phyloP scores from a whole-genome alignment of 2,329 filamentous ascomycete species.

The Alternaria sp. region DNA sequence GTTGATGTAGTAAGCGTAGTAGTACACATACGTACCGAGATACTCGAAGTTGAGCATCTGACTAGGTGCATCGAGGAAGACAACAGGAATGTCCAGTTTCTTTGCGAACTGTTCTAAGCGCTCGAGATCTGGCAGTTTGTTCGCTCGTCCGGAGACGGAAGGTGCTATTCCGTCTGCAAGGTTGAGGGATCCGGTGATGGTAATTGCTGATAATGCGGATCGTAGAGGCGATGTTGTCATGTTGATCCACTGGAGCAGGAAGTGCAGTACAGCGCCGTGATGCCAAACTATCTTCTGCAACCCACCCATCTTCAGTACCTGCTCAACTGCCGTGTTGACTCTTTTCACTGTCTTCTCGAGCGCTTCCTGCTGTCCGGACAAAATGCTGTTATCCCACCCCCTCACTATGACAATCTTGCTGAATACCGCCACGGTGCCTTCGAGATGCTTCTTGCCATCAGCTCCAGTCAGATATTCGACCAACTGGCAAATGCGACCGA shows the following conservation, averaged over 20 bases:
- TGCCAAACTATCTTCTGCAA: constrained; percentile 42
- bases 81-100: constrained; percentile 31
- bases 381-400: constrained; percentile 30
- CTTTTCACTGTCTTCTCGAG: constrained; percentile 26
- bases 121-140: constrained; percentile 29
- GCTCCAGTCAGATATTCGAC: constrained; percentile 32
- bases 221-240: constrained; percentile 32
- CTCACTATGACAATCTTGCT: constrained; percentile 37
- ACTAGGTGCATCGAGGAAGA: constrained; percentile 36
- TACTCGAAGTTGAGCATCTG: constrained; percentile 30
- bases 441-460: constrained; percentile 32
- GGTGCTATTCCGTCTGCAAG: constrained; percentile 26
- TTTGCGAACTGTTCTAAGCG: constrained; percentile 31
- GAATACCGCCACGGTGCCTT: constrained; percentile 31
- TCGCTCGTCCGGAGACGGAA: constrained; percentile 25
- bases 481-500: constrained; percentile 33
- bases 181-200: constrained; percentile 31
- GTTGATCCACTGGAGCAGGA: constrained; percentile 39
- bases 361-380: constrained; percentile 15
- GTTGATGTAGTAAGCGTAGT: constrained; percentile 41
- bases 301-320: constrained; percentile 20
- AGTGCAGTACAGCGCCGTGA: constrained; percentile 37
- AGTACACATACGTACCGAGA: constrained; percentile 39
- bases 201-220: constrained; percentile 27
- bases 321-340: constrained; percentile 32